Evolutionary conservation across 2,329 filamentous ascomycete genomes (phyloP), one percentile per base, ranked within the genome.

Genomic region (Alternaria ethzedia): DNA sequence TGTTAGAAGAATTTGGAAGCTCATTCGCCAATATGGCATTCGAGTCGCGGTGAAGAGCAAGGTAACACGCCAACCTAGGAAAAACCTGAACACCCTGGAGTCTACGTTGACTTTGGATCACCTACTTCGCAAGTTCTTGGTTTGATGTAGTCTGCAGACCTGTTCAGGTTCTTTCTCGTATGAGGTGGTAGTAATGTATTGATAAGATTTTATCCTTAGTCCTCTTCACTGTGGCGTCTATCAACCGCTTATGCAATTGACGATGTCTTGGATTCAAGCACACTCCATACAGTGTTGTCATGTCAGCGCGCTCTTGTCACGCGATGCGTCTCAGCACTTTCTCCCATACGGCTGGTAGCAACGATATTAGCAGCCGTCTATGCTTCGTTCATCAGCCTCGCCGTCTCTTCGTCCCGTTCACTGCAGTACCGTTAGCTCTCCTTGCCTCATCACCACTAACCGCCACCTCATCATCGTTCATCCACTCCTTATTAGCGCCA

Each of bases 401-500:
- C 45, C 79, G 69, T 63, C 78, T 72, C 64, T 80, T 80, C 3
- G 76, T 78, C 2, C 78, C 76, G 51, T 77, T 79, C 15, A 66
- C 66, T 57, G 75, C 45, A 41, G 69, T 62, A 13, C 76, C 77
- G 61, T 80, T 80, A 17, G 70, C 61, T 59, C 70, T 77, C 28
- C 75, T 72, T 45, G 64, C 58, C 56, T 80, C 78, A 57, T 81
- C 79, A 7, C 75, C 79, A 61, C 77, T 80, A 10, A 66, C 67
- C 6, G 61, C 82, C 3, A 78, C 82, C 25, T 84, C 84, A 17
- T 80, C 83, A 61, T 89, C 87, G 30, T 88, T 88, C 72, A 89
- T 88, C 68, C 89, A 89, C 64, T 90, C 89, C 69, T 90, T 86
- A 52, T 88, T 88, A 59, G 91, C 90, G 2, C 92, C 92, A 11